Base-by-base conservation (phyloP, 1,284 basidiomycete species). In the Exobasidium cylindrosporum region DNA sequence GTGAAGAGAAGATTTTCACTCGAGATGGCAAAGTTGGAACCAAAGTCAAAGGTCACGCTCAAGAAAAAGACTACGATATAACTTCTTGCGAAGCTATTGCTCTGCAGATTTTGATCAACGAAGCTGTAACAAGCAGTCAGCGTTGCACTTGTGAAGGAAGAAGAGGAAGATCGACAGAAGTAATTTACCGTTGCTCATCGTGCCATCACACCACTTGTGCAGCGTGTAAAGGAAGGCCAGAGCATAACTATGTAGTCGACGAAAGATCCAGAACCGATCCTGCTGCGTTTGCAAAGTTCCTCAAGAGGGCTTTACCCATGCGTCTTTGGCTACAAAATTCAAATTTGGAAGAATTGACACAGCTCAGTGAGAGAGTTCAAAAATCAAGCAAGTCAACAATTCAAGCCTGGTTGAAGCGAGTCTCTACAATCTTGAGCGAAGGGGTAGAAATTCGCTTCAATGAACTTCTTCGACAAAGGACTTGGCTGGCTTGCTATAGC, bases 111-210 rank as follows among this genome's bases (percentile, higher is more conserved):
- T 82, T 96, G 14, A 83, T 96, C 30, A 78, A 80, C 5, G 82
- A 85, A 13, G 93, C 93, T 0, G 81, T 85, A 62, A 83, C 84
- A 64, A 92, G 89, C 65, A 84, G 87, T 2, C 87, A 93, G 24
- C 85, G 92, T 28, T 97, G 93, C 77, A 83, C 85, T 26, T 97
- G 93, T 76, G 94, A 97, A 80, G 94, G 93, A 1, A 88, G 91
- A 14, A 85, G 86, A 31, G 87, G 91, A 69, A 84, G 84, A 4
- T 83, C 87, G n/a, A 83, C 85, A 21, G 50, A 55, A 5, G 47
- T 58, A 11, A 83, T 96, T 43, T 84, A 86, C 57, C 85, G 84
- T 14, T 97, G 93, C 79, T 65, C 78, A 7, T 88, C 89, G 60
- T 97, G 93, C 74, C 86, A 86, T 13, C 86, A 87, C 17, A 87